Evolutionary conservation across 208 protist species (phyloP).

Genomic region (Phytomonas serpens): DNA sequence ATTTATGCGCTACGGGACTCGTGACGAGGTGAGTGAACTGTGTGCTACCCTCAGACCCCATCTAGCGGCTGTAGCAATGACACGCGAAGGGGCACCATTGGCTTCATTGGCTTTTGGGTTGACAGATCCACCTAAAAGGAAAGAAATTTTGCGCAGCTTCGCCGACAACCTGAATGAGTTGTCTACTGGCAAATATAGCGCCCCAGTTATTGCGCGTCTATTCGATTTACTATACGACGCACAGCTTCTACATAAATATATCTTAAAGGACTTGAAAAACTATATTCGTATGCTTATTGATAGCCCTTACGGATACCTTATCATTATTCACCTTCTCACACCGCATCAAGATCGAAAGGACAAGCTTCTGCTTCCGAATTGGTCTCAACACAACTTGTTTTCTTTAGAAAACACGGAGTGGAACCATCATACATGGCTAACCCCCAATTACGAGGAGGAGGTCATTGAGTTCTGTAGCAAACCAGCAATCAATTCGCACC

Average conservation of each 20-base stretch:
- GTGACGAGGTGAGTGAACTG: constrained; percentile 81
- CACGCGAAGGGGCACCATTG: constrained; percentile 67
- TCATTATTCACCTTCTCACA: constrained; percentile 82
- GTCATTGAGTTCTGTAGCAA: constrained; percentile 80
- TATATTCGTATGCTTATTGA: constrained; percentile 73
- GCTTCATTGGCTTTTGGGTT: constrained; percentile 76
- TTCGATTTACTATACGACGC: constrained; percentile 84
- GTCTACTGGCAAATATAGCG: constrained; percentile 71
- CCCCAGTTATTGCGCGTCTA: constrained; percentile 75
- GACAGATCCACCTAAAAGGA: constrained; percentile 72
- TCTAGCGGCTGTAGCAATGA: constrained; percentile 48
- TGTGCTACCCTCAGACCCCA: constrained; percentile 77
- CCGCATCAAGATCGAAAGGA: constrained; percentile 56
- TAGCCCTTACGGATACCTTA: constrained; percentile 77
- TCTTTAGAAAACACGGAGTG: constrained; percentile 64
- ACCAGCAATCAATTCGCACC: constrained; percentile 64
- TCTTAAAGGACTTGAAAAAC: constrained; percentile 46
- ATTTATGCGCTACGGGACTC: constrained; percentile 51
- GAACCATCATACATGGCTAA: constrained; percentile 87
- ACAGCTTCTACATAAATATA: constrained; percentile 79
- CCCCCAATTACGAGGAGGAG: constrained; percentile 51
- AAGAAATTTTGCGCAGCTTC: constrained; percentile 68
- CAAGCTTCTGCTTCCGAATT: constrained; percentile 69
- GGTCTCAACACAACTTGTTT: constrained; percentile 82
- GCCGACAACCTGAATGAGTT: constrained; percentile 62